Conservation (phyloP, 2,329 filamentous ascomycete genomes). For the Tetracladium maxilliforme region DNA sequence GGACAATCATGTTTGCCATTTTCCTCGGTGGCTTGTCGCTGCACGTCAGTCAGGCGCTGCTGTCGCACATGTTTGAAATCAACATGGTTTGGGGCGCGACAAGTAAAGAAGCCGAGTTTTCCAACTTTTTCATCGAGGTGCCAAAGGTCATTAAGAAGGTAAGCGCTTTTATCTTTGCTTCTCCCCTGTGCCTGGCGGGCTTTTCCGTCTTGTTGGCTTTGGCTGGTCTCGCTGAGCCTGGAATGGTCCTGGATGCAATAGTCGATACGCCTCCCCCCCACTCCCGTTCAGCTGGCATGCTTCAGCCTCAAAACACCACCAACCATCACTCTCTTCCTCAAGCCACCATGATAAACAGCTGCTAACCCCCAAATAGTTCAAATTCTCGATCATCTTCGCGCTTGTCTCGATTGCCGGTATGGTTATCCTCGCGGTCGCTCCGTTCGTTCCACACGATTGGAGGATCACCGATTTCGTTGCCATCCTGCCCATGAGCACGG, state of each 20-base stretch:
- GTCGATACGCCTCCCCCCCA: too few relatives aligned
- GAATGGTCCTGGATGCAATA: background rate
- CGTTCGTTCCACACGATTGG: slow-evolving; percentile 52
- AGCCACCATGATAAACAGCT: background rate
- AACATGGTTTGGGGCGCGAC: slow-evolving; percentile 81
- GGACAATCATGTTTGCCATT: slow-evolving; percentile 59
- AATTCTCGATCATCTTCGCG: slow-evolving; percentile 52
- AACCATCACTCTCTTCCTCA: background rate
- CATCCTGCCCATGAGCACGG: slow-evolving; percentile 60
- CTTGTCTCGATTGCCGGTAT: slow-evolving; percentile 43
- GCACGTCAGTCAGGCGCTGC: slow-evolving; percentile 65
- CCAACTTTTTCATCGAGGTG: slow-evolving; percentile 75
- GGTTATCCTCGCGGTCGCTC: slow-evolving; percentile 45
- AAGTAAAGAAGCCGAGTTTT: slow-evolving; percentile 66
- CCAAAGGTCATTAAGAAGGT: slow-evolving; percentile 62
- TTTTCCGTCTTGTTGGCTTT: slow-evolving; percentile 20
- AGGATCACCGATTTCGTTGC: slow-evolving; percentile 58
- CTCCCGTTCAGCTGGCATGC: too few relatives aligned
- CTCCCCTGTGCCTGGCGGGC: slow-evolving; percentile 13
- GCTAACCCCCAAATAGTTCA: slow-evolving; percentile 46
- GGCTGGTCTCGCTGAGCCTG: slow-evolving; percentile 2
- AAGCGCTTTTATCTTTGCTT: slow-evolving; percentile 29
- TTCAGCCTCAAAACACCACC: too few relatives aligned
- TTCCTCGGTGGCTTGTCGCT: slow-evolving; percentile 73
- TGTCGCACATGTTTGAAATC: slow-evolving; percentile 74